Evolutionary conservation across 2,329 filamentous ascomycete species (phyloP).

Genomic region (Diplodia mutila): DNA sequence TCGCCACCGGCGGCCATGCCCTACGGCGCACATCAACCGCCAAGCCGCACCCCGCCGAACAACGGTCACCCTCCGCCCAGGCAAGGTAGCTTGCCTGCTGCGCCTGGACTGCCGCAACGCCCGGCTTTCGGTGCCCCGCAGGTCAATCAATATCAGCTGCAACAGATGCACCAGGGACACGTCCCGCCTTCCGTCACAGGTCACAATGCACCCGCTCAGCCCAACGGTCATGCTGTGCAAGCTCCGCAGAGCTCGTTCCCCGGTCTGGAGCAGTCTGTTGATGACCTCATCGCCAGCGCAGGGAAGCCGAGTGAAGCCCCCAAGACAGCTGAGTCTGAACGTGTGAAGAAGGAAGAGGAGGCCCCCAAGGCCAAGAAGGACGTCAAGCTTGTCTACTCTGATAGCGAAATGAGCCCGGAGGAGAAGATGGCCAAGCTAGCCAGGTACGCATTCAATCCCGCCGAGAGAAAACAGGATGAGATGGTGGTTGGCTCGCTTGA

Average conservation of each 20-base stretch:
- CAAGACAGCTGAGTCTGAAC: constrained; percentile 36
- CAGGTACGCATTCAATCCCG: constrained; percentile 66
- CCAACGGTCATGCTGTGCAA: constrained; percentile 38
- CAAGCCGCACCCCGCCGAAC: constrained; percentile 45
- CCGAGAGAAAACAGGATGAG: constrained; percentile 18
- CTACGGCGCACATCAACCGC: constrained; percentile 47
- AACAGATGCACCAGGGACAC: constrained; percentile 31
- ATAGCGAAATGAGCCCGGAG: constrained; percentile 79
- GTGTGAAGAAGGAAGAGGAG: constrained; percentile 67
- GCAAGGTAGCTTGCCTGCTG: constrained; percentile 58
- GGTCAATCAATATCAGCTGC: constrained; percentile 48
- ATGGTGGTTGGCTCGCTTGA: constrained; percentile 23
- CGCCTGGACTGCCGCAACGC: constrained; percentile 63
- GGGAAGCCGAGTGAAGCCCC: constrained; percentile 47
- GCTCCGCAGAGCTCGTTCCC: constrained; percentile 22
- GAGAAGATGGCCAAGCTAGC: constrained; percentile 83
- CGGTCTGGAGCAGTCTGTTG: constrained; percentile 48
- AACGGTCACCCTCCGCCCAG: constrained; percentile 36
- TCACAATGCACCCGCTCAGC: constrained; percentile 33
- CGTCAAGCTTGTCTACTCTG: constrained; percentile 78
- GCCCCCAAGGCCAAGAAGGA: constrained; percentile 59
- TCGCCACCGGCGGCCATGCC: constrained; percentile 38
- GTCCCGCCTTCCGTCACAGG: constrained; percentile 27
- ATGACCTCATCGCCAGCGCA: constrained; percentile 57
- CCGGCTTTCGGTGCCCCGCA: constrained; percentile 60